phyloP scores from a whole-genome alignment of 345 rosid genomes.

The Brassica napus region Da-Ae NC_063443.1:1834001-1834500 shows the following conservation, averaged over 20 bases:
- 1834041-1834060: constrained; percentile 13
- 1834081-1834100: constrained; percentile 38
- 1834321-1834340: constrained; percentile 62
- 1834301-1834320: constrained; percentile 71
- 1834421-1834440: constrained; percentile 32
- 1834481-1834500: constrained; percentile 42
- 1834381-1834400: constrained; percentile 38
- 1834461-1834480: constrained; percentile 46
- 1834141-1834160: background rate
- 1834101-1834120: constrained; percentile 53
- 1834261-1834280: constrained; percentile 79
- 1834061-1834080: constrained; percentile 40
- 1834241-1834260: constrained; percentile 54
- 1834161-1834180: constrained; percentile 5
- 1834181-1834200: constrained; percentile 36
- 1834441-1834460: constrained; percentile 41
- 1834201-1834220: constrained; percentile 6
- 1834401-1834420: constrained; percentile 34
- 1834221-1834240: constrained; percentile 11
- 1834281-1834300: constrained; percentile 66
- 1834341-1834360: constrained; percentile 81
- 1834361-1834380: constrained; percentile 56
- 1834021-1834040: background rate
- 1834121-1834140: constrained; percentile 33
- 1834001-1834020: background rate